Percentiles rank a stretch among this genome's conserved stretches.
Evolutionary conservation across 148 eudicot species (phyloP).

Genomic region (Vaccinium darrowii): DNA sequence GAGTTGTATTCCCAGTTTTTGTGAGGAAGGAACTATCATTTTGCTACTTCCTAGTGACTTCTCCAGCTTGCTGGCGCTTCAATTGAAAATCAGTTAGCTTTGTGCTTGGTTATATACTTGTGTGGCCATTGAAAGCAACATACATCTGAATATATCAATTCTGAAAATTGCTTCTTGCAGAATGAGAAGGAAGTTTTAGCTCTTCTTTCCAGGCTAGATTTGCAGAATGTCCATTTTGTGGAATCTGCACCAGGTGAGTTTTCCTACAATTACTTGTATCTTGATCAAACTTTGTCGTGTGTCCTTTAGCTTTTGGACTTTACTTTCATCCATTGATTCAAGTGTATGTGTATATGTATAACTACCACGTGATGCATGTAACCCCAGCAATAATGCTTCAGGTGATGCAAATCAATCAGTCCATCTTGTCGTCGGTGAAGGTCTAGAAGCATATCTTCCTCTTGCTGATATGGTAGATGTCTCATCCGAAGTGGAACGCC

Average conservation of each 20-base stretch:
- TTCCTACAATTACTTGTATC: not conserved
- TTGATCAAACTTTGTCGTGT: not conserved
- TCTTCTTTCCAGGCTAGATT: slow-evolving; percentile 86
- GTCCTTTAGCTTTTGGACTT: not conserved
- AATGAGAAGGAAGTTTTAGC: slow-evolving; percentile 88
- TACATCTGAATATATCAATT: not conserved
- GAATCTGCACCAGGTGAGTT: slow-evolving; percentile 71
- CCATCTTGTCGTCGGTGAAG: slow-evolving; percentile 94
- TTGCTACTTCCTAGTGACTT: not conserved
- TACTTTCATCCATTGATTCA: not conserved
- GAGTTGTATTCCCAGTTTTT: not conserved
- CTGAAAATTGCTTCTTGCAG: slow-evolving; percentile 40
- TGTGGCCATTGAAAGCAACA: not conserved
- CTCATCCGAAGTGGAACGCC: slow-evolving; percentile 83
- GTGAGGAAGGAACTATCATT: not conserved
- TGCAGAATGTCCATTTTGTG: slow-evolving; percentile 57
- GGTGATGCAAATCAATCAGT: slow-evolving; percentile 89
- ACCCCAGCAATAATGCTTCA: slow-evolving; percentile 28
- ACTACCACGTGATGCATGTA: not conserved
- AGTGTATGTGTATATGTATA: not conserved
- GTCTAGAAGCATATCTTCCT: slow-evolving; percentile 97
- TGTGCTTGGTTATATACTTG: not conserved
- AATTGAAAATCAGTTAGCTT: not conserved
- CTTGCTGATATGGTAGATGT: slow-evolving; percentile 96
- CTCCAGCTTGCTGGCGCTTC: not conserved